Evolutionary conservation across 495 filamentous ascomycete genomes (phyloP).

Genomic region (Pyronema omphalodes): DNA sequence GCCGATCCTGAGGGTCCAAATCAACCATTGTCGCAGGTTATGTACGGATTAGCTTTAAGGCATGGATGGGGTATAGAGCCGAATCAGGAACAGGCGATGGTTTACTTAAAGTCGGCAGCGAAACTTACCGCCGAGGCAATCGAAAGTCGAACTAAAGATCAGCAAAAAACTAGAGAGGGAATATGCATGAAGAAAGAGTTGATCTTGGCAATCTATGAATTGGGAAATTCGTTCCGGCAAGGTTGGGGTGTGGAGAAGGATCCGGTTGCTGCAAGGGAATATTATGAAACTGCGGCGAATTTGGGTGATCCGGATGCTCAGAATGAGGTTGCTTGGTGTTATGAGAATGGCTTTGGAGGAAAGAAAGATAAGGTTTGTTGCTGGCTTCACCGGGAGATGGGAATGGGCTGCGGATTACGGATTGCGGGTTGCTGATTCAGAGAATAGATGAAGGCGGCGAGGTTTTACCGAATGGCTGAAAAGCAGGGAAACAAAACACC

Average conservation of each 20-base stretch:
- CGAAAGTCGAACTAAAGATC: no score
- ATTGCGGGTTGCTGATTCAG: background rate
- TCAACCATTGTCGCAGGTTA: slow-evolving; percentile 85
- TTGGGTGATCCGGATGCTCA: slow-evolving; percentile 92
- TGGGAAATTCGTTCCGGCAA: slow-evolving; percentile 88
- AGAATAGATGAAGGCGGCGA: slow-evolving; percentile 38
- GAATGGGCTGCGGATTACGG: no score
- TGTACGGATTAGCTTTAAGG: slow-evolving; percentile 83
- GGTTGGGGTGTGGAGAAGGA: slow-evolving; percentile 90
- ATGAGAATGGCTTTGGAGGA: slow-evolving; percentile 79
- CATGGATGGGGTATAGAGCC: slow-evolving; percentile 84
- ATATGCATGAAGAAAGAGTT: slow-evolving; percentile 92
- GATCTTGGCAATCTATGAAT: slow-evolving; percentile 89
- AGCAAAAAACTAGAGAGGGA: slow-evolving; percentile 27
- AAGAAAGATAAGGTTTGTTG: slow-evolving; percentile 86
- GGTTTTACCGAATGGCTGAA: slow-evolving; percentile 88
- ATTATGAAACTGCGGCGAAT: slow-evolving; percentile 94
- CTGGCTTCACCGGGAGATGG: slow-evolving; percentile 5
- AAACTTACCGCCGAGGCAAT: slow-evolving; percentile 63
- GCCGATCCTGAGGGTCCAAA: slow-evolving; percentile 72
- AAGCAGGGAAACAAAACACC: slow-evolving; percentile 71
- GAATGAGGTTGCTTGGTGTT: slow-evolving; percentile 95
- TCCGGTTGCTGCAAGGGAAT: slow-evolving; percentile 71
- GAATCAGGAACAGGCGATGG: slow-evolving; percentile 53
- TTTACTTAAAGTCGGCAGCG: slow-evolving; percentile 74